Conservation (phyloP, 495 filamentous ascomycete genomes). For the Penicillium maclennaniae region DNA sequence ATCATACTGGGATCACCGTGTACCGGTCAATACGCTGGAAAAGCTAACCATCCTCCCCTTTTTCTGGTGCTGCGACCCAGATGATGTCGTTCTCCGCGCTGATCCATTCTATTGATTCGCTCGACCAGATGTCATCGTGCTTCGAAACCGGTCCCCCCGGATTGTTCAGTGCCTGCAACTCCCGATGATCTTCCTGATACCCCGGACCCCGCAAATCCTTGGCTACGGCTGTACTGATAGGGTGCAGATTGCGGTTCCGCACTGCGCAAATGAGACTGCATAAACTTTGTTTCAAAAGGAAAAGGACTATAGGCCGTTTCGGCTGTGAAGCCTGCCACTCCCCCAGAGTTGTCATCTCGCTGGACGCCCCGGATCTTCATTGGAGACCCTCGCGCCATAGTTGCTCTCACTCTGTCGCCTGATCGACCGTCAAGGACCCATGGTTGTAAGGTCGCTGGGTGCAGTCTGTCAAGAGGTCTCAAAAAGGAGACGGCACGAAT, state of each 20-base stretch:
- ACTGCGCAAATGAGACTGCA: no score
- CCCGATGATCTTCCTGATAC: constrained; percentile 6
- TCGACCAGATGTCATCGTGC: background rate
- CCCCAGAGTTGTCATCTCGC: background rate
- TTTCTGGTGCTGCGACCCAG: background rate
- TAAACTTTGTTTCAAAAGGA: background rate
- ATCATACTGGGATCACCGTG: constrained; percentile 1
- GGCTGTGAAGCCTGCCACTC: no score
- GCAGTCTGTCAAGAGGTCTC: background rate
- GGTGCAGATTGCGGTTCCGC: background rate
- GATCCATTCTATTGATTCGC: background rate
- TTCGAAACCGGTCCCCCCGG: background rate
- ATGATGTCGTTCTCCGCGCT: background rate
- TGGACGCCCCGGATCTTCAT: no score
- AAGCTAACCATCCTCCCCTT: constrained; percentile 1
- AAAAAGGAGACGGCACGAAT: background rate
- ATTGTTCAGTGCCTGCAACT: background rate
- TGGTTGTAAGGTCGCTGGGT: background rate
- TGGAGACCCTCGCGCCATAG: background rate
- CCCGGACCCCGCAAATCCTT: constrained; percentile 16
- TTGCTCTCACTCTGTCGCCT: background rate
- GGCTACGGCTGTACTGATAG: constrained; percentile 4
- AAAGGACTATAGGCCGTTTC: background rate
- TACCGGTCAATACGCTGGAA: background rate
- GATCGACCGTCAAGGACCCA: background rate